phyloP scores from a whole-genome alignment of 768 basidiomycete genomes.

The Mycena albidolilacea region DNA sequence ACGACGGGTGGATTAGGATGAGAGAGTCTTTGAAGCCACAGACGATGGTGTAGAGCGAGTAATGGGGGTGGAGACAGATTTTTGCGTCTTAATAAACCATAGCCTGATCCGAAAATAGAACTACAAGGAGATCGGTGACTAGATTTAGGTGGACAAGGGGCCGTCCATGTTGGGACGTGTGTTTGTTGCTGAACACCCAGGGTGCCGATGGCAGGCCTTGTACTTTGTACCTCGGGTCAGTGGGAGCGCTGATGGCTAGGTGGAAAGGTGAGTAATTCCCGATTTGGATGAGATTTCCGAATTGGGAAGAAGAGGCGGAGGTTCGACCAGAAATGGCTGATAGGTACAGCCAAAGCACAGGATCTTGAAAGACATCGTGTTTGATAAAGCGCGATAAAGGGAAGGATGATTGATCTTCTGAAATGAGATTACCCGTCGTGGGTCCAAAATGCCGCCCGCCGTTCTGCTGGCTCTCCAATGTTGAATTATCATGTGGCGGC shows the following conservation, averaged over 20 bases:
- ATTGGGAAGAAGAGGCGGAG: constrained; percentile 12
- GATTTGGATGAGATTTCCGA: constrained; percentile 21
- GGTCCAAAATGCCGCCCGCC: too few species aligned
- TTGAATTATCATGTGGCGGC: too few species aligned
- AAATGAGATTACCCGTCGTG: too few species aligned
- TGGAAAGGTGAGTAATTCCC: neutral
- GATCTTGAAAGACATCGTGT: too few species aligned
- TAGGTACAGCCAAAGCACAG: too few species aligned
- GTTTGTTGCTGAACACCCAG: neutral
- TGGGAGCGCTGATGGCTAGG: neutral
- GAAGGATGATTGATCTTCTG: too few species aligned
- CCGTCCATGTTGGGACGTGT: neutral
- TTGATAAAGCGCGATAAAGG: too few species aligned
- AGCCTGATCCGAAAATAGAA: neutral
- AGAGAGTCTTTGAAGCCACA: neutral
- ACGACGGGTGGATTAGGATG: neutral
- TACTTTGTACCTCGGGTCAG: neutral
- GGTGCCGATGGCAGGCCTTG: too few species aligned
- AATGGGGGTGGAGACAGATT: constrained; percentile 4
- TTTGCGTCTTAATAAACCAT: neutral
- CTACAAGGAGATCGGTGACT: neutral
- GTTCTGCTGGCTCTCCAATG: too few species aligned
- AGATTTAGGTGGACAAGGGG: neutral
- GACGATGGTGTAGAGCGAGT: constrained; percentile 1
- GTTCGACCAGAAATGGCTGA: neutral